phyloP scores from a whole-genome alignment of 2,329 filamentous ascomycete species.

The Talaromyces atroroseus region DNA sequence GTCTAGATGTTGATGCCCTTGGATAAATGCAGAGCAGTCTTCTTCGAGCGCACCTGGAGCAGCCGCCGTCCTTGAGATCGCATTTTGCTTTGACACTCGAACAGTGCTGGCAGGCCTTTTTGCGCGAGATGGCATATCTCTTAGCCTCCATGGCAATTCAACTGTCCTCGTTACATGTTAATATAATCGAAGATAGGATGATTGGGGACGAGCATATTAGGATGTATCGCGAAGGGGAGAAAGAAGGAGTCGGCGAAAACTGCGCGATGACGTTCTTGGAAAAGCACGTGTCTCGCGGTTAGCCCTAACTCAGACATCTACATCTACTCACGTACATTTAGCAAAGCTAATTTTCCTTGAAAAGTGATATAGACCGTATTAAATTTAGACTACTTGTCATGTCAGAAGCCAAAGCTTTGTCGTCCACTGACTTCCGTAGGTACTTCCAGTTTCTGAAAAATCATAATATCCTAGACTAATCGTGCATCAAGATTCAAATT shows the following conservation, averaged over 20 bases:
- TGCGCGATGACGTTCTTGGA: neutral
- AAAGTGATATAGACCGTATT: no score
- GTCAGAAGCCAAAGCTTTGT: no score
- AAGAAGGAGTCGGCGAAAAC: neutral
- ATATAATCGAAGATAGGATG: neutral
- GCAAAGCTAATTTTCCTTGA: neutral
- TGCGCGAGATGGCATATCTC: conserved; percentile 10
- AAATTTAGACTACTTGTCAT: no score
- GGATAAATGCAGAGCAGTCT: conserved; percentile 11
- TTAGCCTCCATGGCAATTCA: neutral
- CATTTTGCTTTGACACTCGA: conserved; percentile 11
- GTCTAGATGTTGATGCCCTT: neutral
- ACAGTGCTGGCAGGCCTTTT: conserved; percentile 14
- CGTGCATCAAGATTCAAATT: no score
- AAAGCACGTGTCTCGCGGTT: neutral
- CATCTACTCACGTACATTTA: neutral
- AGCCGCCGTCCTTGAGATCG: conserved; percentile 8
- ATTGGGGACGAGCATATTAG: neutral
- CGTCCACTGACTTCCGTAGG: no score
- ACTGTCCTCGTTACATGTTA: neutral
- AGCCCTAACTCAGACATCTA: neutral
- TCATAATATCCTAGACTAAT: no score
- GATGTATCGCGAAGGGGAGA: neutral
- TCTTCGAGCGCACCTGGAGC: conserved; percentile 10
- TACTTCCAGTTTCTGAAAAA: no score